Conservation (phyloP, 2,329 filamentous ascomycete genomes). For the Thielaviopsis populi region DNA sequence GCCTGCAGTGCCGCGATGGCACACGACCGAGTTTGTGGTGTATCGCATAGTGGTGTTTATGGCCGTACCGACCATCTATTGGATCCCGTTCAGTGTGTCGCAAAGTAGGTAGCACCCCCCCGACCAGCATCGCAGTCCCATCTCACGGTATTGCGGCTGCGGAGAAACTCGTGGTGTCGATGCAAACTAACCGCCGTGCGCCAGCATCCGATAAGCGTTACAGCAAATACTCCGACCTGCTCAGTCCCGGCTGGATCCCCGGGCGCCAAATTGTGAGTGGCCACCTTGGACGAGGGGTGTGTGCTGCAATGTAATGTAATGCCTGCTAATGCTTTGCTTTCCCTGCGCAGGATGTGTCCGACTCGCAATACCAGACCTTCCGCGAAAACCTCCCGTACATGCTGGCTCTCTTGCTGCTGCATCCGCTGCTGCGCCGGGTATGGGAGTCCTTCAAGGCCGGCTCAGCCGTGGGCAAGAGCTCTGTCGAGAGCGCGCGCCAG, state of each 20-base stretch:
- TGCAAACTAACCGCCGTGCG: conserved; percentile 18
- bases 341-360: conserved; percentile 61
- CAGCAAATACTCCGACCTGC: conserved; percentile 50
- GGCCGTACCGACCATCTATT: conserved; percentile 75
- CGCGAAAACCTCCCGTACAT: conserved; percentile 76
- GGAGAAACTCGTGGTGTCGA: not conserved
- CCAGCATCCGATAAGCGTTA: conserved; percentile 71
- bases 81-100: conserved; percentile 73
- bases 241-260: conserved; percentile 78
- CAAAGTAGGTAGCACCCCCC: conserved; percentile 42
- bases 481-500: conserved; percentile 46
- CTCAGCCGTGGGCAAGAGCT: conserved; percentile 25
- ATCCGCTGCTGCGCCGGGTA: conserved; percentile 59
- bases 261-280: conserved; percentile 70
- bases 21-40: conserved; percentile 67
- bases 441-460: conserved; percentile 40
- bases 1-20: conserved; percentile 59
- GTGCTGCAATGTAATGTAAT: not conserved
- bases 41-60: conserved; percentile 58
- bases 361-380: conserved; percentile 75
- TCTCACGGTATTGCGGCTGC: not conserved
- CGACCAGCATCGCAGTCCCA: not conserved
- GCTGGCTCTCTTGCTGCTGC: conserved; percentile 54
- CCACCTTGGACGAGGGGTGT: conserved; percentile 16
- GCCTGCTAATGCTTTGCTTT: not conserved